Percentiles rank a stretch among this genome's conserved stretches.
Evolutionary conservation across 192 early-diverging fungal genomes (phyloP).

Genomic region (Allomyces macrogynus): DNA sequence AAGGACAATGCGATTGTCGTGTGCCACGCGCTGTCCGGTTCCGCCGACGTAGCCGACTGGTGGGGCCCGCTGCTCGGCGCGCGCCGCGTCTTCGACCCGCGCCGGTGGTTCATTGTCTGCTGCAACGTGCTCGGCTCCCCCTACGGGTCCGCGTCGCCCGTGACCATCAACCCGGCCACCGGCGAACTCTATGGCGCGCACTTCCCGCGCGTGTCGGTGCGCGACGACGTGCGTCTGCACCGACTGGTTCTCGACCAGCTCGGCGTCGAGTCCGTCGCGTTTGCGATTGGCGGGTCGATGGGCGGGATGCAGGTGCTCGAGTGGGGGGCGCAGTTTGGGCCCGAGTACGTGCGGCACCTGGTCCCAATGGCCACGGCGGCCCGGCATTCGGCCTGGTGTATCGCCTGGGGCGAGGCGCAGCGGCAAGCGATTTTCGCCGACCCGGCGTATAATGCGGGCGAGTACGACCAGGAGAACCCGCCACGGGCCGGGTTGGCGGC

Average conservation of each 20-base stretch:
- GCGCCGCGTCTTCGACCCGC: slow-evolving; percentile 71
- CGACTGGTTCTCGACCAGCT: slow-evolving; percentile 60
- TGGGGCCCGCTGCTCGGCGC: slow-evolving; percentile 90
- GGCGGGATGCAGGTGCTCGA: slow-evolving; percentile 96
- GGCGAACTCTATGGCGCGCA: slow-evolving; percentile 64
- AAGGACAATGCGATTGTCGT: slow-evolving; percentile 89
- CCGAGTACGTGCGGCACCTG: slow-evolving; percentile 68
- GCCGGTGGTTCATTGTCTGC: slow-evolving; percentile 88
- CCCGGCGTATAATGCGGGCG: slow-evolving; percentile 46
- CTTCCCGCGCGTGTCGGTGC: slow-evolving; percentile 67
- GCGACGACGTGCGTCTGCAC: slow-evolving; percentile 84
- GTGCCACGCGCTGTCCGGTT: slow-evolving; percentile 93
- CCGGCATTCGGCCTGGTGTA: slow-evolving; percentile 93
- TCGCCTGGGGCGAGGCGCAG: slow-evolving; percentile 96
- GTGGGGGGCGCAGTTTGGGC: slow-evolving; percentile 68
- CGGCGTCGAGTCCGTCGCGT: slow-evolving; percentile 68
- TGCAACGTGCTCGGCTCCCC: slow-evolving; percentile 89
- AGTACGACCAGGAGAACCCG: slow-evolving; percentile 36
- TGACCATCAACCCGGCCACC: slow-evolving; percentile 69
- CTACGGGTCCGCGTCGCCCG: slow-evolving; percentile 77
- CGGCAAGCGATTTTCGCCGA: slow-evolving; percentile 92
- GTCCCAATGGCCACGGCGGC: slow-evolving; percentile 88
- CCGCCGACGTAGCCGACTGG: slow-evolving; percentile 58
- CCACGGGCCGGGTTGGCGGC: slow-evolving; percentile 73
- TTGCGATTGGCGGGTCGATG: slow-evolving; percentile 90